Base-by-base conservation (phyloP, 2,329 filamentous ascomycete species). In the Pseudofabraea citricarpa region DNA sequence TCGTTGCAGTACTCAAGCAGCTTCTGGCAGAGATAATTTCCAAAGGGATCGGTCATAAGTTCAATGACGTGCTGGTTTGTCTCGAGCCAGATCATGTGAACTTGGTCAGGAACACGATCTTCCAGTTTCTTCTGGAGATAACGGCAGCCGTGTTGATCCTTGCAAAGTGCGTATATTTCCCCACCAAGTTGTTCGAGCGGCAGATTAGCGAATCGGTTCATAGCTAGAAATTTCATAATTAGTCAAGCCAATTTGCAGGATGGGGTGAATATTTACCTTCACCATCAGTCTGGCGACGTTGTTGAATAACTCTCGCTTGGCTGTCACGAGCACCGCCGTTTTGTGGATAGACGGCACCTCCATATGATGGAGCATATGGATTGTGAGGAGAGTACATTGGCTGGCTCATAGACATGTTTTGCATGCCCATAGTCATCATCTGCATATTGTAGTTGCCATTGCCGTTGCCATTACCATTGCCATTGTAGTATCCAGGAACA, bases 11-110 rank as follows among this genome's bases (percentile, higher is more conserved):
- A 95, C 69, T 98, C 93, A 23, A 98, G 79, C 50, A 98, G 74
- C 77, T 97, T 98, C 74, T 98, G 93, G 74, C 91, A 97, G 54
- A 98, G 82, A 67, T 98, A 98, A 73, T 98, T 98, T 64, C 93
- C 93, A 65, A 98, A 98, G 8, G 93, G 91, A 67, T 98, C 91
- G 48, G 90, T 96, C 93, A 98, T 98, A 53, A 98, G 75, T 71
- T 98, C 93, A 51, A 95, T 84, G 56, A 98, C 90, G 64, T 97
- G 90, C 60, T 86, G 78, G 62, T 91, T 89, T 41, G 90, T 95
- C 72, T 98, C 93, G 22, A 84, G 74, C 74, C 94, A 98, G 64
- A 98, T 97, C 73, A 90, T 83, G 64, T 94, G 86, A 40, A 96
- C 79, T 58, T 94, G 81, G 21, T 91, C 85, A 5, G 85, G 77